These are phyloP conservation scores for Aciculosporium take DNA, from an alignment of 2,329 filamentous ascomycete species.

Conservation along the genomic window DNA sequence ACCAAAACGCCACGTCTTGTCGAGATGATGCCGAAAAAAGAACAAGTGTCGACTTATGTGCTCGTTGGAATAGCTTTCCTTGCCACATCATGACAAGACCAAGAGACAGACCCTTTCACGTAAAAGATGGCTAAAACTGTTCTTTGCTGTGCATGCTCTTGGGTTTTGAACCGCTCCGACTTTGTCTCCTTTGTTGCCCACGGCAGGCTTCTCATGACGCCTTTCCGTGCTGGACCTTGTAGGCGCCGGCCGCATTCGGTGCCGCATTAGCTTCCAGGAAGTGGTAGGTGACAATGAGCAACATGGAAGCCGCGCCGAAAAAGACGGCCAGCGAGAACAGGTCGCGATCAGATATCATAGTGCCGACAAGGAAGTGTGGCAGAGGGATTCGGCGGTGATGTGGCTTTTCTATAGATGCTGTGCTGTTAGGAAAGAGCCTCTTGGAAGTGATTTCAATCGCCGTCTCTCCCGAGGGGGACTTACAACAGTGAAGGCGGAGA, in stretches of 20 bases:
- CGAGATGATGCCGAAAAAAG: not conserved
- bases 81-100: no score
- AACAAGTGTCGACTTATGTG: not conserved
- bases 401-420: not conserved
- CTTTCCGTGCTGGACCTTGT: constrained; percentile 2
- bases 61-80: no score
- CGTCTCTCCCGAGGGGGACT: not conserved
- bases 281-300: constrained; percentile 88
- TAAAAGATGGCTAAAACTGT: no score
- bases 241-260: constrained; percentile 5
- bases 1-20: not conserved
- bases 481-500: not conserved
- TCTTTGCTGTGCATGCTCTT: no score
- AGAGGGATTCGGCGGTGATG: not conserved
- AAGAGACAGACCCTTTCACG: no score
- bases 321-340: constrained; percentile 89
- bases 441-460: no score
- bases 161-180: not conserved
- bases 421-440: not conserved
- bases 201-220: constrained; percentile 1
- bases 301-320: constrained; percentile 77
- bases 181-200: not conserved
- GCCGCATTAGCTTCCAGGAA: constrained; percentile 83
- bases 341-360: constrained; percentile 87
- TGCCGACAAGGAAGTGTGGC: constrained; percentile 21